Base-by-base conservation (phyloP, 23 red algal species). In the Gracilaria gracilis region DNA sequence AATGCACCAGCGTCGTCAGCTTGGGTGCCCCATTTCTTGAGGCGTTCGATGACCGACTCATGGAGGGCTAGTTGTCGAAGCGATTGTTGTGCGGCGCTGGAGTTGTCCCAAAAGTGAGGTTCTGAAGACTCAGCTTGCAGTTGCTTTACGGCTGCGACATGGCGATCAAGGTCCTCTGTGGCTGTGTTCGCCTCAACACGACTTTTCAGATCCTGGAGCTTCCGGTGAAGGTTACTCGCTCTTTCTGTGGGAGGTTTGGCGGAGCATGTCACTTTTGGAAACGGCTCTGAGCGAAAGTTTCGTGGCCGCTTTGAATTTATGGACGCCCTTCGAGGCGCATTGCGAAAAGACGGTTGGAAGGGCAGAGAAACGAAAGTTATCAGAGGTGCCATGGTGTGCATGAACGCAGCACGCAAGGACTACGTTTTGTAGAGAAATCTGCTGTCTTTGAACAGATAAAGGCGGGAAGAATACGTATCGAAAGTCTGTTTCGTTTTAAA, bases 91-190 rank as follows among this genome's bases (percentile, higher is more conserved):
- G 96, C 96, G 13, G 70, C 34, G 20, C 5, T 70, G 9, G 75
- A 37, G 89, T 98, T 65, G 62, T 93, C 83, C 96, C 96, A 98
- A 49, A 98, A 96, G 14, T 27, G 42, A n/a, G 72, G 50, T 37
- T 50, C 61, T 20, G 37, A 24, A 1, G 81, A 80, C 28, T 57
- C 82, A 17, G 67, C 48, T 55, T 96, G 81, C 39, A 93, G 48
- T 53, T 87, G 67, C 9, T 64, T 61, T 33, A 84, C 62, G 49
- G 67, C 79, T 11, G 86, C 93, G 7, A 17, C 9, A 46, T 80
- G 93, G 17, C n/a, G 28, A 29, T 40, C 79, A 31, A 91, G 32
- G 51, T 91, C 82, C 16, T 67, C 67, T 19, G 61, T 80, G 5
- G 28, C 51, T 40, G 35, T 64, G 47, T 83, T 89, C 17, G 76